Evolutionary conservation across 495 filamentous ascomycete species (phyloP).

Genomic region (Pyrenula massariospora): DNA sequence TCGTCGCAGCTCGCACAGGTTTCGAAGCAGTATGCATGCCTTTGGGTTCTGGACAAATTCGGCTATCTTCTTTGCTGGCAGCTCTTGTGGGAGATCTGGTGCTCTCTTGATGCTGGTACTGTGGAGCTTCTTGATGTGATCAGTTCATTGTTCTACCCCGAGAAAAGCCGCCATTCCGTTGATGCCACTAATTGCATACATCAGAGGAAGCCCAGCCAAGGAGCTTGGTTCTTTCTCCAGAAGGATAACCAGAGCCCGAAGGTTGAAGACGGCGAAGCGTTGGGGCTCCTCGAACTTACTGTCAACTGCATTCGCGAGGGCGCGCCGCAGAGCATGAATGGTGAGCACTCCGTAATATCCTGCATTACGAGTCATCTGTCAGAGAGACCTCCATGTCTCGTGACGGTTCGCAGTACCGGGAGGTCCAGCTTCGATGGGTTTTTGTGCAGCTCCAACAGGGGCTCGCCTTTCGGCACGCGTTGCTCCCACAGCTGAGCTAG

Average conservation of each 20-base stretch:
- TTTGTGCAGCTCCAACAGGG: not conserved
- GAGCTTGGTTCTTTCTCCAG: not conserved
- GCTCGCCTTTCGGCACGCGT: not conserved
- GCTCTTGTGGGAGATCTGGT: not conserved
- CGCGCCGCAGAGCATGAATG: slow-evolving; percentile 1
- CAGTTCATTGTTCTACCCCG: not conserved
- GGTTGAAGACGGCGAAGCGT: not conserved
- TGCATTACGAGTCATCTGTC: not conserved
- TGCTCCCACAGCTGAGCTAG: not conserved
- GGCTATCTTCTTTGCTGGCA: not conserved
- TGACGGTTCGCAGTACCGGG: not conserved
- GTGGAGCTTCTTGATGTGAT: not conserved
- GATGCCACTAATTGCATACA: not conserved
- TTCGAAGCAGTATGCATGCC: not conserved
- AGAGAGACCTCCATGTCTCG: not conserved
- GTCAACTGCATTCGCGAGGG: not conserved
- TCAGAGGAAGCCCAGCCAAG: not conserved
- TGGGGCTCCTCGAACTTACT: not conserved
- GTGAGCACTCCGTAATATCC: not conserved
- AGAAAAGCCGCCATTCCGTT: not conserved
- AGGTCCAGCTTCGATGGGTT: not conserved
- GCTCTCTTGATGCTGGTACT: not conserved
- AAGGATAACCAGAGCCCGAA: too few species aligned
- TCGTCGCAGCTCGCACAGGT: not conserved
- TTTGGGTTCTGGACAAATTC: not conserved